Conservation (phyloP, 2,329 filamentous ascomycete species). For the Beauveria medogensis region DNA sequence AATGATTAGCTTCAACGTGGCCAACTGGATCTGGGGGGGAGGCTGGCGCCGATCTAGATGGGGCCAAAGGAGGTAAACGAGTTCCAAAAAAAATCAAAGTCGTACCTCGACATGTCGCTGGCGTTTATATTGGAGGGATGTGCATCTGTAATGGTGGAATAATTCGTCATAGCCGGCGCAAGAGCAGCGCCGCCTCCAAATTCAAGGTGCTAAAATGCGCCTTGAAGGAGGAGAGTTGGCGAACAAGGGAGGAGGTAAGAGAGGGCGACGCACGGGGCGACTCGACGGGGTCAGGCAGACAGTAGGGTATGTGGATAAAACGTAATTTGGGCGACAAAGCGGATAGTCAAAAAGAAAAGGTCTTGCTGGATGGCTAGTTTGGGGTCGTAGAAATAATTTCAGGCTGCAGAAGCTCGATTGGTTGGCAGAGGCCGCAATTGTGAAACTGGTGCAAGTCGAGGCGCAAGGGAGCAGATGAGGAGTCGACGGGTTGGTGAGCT, state of each 20-base stretch:
- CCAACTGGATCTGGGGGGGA: not conserved
- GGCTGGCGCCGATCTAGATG: not conserved
- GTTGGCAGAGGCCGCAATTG: too few relatives aligned
- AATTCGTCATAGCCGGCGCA: conserved; percentile 42
- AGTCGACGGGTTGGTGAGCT: too few relatives aligned
- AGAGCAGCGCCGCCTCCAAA: conserved; percentile 10
- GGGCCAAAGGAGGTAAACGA: not conserved
- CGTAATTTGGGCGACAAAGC: too few relatives aligned
- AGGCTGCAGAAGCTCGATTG: too few relatives aligned
- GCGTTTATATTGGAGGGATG: conserved; percentile 30
- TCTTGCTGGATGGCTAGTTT: too few relatives aligned
- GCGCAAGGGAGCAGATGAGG: too few relatives aligned
- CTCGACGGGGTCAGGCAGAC: not conserved
- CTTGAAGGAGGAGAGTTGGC: conserved; percentile 5
- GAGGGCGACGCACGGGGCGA: conserved; percentile 7
- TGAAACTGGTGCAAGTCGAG: too few relatives aligned
- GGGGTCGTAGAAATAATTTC: too few relatives aligned
- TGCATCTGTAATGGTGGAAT: conserved; percentile 44
- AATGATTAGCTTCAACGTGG: conserved; percentile 4
- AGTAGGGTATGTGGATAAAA: not conserved
- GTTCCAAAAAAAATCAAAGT: not conserved
- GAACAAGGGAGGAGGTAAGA: not conserved
- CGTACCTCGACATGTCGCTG: conserved; percentile 43
- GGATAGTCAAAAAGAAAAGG: too few relatives aligned
- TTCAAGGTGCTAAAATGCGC: conserved; percentile 12